These are phyloP conservation scores for Striga asiatica DNA, from an alignment of 257 asterid species.

Conservation along the genomic window DNA sequence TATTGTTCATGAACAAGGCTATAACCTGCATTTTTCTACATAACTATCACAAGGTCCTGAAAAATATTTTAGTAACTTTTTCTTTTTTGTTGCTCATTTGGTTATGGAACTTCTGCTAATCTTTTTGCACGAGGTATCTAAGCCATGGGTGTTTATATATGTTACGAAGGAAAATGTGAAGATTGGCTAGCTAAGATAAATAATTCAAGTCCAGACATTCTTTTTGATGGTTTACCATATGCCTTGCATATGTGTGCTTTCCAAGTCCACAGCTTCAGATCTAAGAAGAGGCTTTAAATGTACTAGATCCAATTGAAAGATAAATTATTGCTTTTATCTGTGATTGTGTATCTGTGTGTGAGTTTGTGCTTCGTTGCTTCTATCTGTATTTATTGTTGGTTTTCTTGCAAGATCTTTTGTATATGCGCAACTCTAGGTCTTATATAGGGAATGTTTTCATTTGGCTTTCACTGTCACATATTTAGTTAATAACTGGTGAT, in stretches of 20 bases:
- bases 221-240: not conserved
- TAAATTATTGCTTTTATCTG: not conserved
- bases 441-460: not conserved
- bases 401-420: too few relatives aligned
- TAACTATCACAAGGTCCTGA: not conserved
- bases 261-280: not conserved
- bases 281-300: not conserved
- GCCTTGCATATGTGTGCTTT: not conserved
- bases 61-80: too few relatives aligned
- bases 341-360: not conserved
- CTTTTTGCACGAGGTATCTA: not conserved
- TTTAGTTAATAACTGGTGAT: slow-evolving; percentile 24
- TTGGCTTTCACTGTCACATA: slow-evolving; percentile 3
- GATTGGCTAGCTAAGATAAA: not conserved
- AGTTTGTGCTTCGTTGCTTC: not conserved
- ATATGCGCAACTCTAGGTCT: too few relatives aligned
- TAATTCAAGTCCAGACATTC: not conserved
- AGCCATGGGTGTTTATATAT: not conserved
- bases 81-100: too few relatives aligned
- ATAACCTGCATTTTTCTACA: not conserved
- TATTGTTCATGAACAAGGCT: not conserved
- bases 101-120: not conserved
- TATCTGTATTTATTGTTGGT: not conserved
- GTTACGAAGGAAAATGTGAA: not conserved
- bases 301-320: not conserved